Percentiles rank a stretch among this genome's conserved stretches.
These are phyloP conservation scores for Candida mattraensis DNA, from an alignment of 805 yeast genomes.

Conservation along the genomic window DNA sequence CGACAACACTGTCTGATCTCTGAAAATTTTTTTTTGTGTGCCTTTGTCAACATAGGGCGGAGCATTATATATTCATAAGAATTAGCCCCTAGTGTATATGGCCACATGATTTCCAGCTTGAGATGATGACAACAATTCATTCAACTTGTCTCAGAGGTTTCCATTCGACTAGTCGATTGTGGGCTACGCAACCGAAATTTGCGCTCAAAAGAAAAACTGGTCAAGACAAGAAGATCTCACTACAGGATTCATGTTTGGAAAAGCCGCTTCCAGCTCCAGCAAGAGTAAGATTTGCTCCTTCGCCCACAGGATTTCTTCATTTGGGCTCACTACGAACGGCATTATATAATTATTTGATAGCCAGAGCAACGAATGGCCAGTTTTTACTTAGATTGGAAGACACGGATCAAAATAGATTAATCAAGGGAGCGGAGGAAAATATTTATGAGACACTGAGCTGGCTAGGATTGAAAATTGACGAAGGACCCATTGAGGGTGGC, in stretches of 20 bases:
- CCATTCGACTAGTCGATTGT: constrained; percentile 1
- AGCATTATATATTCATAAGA: too few species aligned
- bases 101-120: too few species aligned
- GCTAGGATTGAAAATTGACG: constrained; percentile 78
- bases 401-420: constrained; percentile 81
- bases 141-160: constrained; percentile 3
- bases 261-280: constrained; percentile 52
- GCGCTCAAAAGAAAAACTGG: constrained; percentile 11
- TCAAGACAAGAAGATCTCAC: background rate
- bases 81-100: too few species aligned
- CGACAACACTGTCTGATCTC: too few species aligned
- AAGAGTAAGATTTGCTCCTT: constrained; percentile 93
- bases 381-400: constrained; percentile 87
- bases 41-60: too few species aligned
- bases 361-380: constrained; percentile 75
- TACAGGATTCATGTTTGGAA: background rate
- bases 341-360: constrained; percentile 80
- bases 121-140: too few species aligned
- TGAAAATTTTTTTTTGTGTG: too few species aligned
- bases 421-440: constrained; percentile 78
- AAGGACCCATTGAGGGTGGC: constrained; percentile 74
- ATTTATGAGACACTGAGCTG: constrained; percentile 73
- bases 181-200: constrained; percentile 19
- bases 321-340: constrained; percentile 94
- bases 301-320: constrained; percentile 96